Conservation (phyloP, 192 early-diverging fungal species). For the Podila verticillata region DNA sequence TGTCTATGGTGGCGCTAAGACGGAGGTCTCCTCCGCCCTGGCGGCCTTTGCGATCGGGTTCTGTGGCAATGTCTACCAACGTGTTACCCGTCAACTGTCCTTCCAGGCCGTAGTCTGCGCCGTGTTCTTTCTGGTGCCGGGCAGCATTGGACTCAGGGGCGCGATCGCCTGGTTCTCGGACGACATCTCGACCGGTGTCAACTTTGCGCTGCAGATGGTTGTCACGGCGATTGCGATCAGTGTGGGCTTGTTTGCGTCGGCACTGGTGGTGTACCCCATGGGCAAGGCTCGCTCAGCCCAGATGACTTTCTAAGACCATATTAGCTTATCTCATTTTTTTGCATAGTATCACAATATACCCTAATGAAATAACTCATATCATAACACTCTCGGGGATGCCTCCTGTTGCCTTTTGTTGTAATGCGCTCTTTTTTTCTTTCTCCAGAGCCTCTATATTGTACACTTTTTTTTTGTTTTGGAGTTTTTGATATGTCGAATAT, state of each 20-base stretch:
- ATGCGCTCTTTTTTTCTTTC: too few relatives aligned
- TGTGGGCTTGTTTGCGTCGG: constrained; percentile 73
- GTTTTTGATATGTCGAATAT: not conserved
- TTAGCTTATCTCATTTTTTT: not conserved
- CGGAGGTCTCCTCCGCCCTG: constrained; percentile 54
- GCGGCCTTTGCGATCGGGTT: constrained; percentile 83
- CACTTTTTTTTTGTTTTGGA: too few relatives aligned
- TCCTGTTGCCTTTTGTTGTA: too few relatives aligned
- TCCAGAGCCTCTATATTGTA: too few relatives aligned
- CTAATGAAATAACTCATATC: not conserved
- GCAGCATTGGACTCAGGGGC: constrained; percentile 71
- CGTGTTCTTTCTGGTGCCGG: constrained; percentile 82
- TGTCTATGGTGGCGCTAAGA: constrained; percentile 60
- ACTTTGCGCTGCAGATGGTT: constrained; percentile 47
- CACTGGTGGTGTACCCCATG: constrained; percentile 66
- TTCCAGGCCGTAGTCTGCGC: constrained; percentile 87
- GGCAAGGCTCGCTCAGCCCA: constrained; percentile 58
- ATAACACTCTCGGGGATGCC: too few relatives aligned
- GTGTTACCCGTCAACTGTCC: constrained; percentile 73
- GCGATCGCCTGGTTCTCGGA: constrained; percentile 58
- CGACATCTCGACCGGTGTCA: constrained; percentile 28
- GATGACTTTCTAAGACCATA: constrained; percentile 52
- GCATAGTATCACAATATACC: constrained; percentile 3
- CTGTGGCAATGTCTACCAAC: constrained; percentile 78
- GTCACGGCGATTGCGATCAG: constrained; percentile 73